Percentiles rank a stretch among this genome's conserved stretches.
Evolutionary conservation across 352 stramenopile genomes (phyloP).

Genomic region (Globisporangium heterothallicum): DNA sequence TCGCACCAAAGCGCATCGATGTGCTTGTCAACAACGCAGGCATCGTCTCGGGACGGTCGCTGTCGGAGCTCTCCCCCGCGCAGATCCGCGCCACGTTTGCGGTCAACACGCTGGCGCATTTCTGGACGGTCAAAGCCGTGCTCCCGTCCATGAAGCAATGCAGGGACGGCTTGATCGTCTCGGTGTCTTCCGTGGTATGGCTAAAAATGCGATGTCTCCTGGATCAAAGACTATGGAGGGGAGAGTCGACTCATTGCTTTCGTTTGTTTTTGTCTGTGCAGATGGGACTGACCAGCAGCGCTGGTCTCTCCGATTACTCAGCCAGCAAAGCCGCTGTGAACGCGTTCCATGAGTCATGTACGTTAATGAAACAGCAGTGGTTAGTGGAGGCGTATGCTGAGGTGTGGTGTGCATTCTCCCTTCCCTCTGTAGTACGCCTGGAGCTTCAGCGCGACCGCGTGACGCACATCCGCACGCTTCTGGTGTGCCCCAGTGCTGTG

Average conservation of each 20-base stretch:
- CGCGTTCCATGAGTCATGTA: slow-evolving; percentile 67
- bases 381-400: neutral
- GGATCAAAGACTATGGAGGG: too few relatives aligned
- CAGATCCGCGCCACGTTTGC: slow-evolving; percentile 50
- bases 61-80: slow-evolving; percentile 31
- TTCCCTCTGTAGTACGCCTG: slow-evolving; percentile 46
- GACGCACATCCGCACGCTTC: slow-evolving; percentile 53
- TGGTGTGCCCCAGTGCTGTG: slow-evolving; percentile 69
- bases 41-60: slow-evolving; percentile 34
- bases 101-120: slow-evolving; percentile 69
- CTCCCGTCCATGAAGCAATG: slow-evolving; percentile 60
- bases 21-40: slow-evolving; percentile 65
- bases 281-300: slow-evolving; percentile 67
- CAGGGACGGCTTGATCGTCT: slow-evolving; percentile 46
- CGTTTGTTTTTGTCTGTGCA: slow-evolving; percentile 10
- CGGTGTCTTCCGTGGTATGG: slow-evolving; percentile 63
- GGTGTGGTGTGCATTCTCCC: neutral
- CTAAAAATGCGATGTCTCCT: neutral
- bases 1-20: slow-evolving; percentile 39
- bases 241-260: too few relatives aligned
- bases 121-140: slow-evolving; percentile 59
- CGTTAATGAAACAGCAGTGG: neutral
- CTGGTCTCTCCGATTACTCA: slow-evolving; percentile 68
- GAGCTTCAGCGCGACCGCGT: slow-evolving; percentile 61
- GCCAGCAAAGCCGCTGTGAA: slow-evolving; percentile 70